Conservation (phyloP, 2,329 filamentous ascomycete species). For the Xylaria digitata region DNA sequence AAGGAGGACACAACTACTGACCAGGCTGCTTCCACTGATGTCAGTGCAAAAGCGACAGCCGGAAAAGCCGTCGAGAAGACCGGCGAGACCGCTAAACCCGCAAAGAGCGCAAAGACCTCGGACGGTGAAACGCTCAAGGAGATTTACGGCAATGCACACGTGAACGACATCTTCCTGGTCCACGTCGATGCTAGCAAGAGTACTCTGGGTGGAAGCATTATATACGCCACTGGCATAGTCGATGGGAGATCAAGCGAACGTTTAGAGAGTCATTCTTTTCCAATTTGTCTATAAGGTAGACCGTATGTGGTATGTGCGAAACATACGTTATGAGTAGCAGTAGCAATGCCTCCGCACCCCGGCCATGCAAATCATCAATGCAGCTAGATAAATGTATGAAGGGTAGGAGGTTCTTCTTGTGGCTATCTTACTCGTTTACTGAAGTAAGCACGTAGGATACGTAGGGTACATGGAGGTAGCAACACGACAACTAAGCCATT, state of each 20-base stretch:
- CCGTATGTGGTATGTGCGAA: too few relatives aligned
- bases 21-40: conserved; percentile 53
- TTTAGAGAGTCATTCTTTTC: not conserved
- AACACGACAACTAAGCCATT: not conserved
- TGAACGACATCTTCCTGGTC: conserved; percentile 98
- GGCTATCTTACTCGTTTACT: not conserved
- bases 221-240: conserved; percentile 98
- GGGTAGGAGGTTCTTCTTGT: not conserved
- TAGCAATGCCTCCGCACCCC: too few relatives aligned
- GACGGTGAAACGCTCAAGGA: conserved; percentile 82
- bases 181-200: conserved; percentile 99
- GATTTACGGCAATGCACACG: conserved; percentile 91
- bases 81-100: conserved; percentile 68
- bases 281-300: not conserved
- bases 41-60: conserved; percentile 85
- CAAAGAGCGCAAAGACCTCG: conserved; percentile 72
- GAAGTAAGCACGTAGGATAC: not conserved
- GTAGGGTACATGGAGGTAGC: too few relatives aligned
- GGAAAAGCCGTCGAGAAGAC: conserved; percentile 93
- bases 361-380: not conserved
- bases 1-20: conserved; percentile 44
- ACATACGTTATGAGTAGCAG: too few relatives aligned
- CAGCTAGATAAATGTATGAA: not conserved
- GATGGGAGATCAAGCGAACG: conserved; percentile 80
- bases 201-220: conserved; percentile 90